A percentile compares a stretch with the other conserved stretches of the same genome.
phyloP scores from a whole-genome alignment of 176 grass and related monocot genomes.

The Elymus sibiricus region DNA sequence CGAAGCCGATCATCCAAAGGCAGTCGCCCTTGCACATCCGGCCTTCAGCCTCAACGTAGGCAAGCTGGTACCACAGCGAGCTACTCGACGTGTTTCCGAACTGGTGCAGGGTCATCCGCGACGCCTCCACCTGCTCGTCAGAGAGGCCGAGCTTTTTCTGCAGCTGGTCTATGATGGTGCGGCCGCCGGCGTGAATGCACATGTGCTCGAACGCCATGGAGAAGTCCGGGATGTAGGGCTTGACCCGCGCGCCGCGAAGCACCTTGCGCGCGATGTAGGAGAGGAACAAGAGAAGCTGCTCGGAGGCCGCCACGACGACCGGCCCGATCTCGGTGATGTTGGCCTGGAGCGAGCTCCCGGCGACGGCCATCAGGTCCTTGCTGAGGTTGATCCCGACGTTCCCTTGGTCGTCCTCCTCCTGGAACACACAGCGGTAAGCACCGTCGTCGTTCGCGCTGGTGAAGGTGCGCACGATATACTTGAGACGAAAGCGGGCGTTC shows the following conservation, averaged over 20 bases:
- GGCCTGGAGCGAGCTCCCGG: background rate
- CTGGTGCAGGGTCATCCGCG: slow-evolving; percentile 63
- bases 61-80: slow-evolving; percentile 65
- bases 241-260: background rate
- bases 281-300: background rate
- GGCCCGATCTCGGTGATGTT: background rate
- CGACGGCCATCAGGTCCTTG: background rate
- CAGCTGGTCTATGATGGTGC: background rate
- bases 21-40: slow-evolving; percentile 42
- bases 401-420: background rate
- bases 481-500: too few relatives aligned
- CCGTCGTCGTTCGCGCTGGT: too few relatives aligned
- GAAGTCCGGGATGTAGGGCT: background rate
- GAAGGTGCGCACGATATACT: too few relatives aligned
- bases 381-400: background rate
- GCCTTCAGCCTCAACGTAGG: slow-evolving; percentile 52
- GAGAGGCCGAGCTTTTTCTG: background rate
- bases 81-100: slow-evolving; percentile 65
- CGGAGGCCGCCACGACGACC: background rate
- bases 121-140: slow-evolving; percentile 61
- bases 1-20: slow-evolving; percentile 58
- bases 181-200: background rate
- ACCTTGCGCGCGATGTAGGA: background rate
- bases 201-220: background rate
- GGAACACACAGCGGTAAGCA: background rate